Conservation (phyloP, 177 flowering plant genomes). For the Tripterygium wilfordii region DNA sequence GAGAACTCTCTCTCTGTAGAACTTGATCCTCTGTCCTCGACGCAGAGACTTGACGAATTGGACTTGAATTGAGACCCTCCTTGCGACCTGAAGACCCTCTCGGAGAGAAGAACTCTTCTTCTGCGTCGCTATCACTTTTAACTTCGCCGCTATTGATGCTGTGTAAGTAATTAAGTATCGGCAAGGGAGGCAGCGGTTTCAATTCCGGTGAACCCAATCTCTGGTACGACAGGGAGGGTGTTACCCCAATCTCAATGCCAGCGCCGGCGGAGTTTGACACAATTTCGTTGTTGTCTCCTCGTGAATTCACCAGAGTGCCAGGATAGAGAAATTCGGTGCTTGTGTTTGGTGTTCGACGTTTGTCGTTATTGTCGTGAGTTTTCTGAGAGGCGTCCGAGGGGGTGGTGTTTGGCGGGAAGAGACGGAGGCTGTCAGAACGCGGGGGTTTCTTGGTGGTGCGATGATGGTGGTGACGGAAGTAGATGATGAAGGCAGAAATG, state of each 20-base stretch:
- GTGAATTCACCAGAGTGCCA: conserved; percentile 36
- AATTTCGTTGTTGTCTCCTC: conserved; percentile 2
- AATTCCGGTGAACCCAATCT: conserved; percentile 56
- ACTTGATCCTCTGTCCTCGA: conserved; percentile 8
- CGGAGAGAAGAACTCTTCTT: conserved; percentile 47
- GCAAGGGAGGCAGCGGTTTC: conserved; percentile 49
- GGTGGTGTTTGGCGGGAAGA: conserved; percentile 37
- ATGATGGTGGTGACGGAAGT: conserved; percentile 19
- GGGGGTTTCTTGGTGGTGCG: conserved; percentile 19
- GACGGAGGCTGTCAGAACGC: conserved; percentile 37
- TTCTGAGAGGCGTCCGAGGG: conserved; percentile 23
- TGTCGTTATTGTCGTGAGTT: neutral
- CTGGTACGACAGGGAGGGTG: conserved; percentile 15
- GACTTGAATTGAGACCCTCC: conserved; percentile 3
- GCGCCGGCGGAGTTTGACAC: conserved; percentile 3
- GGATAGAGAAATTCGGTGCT: conserved; percentile 47
- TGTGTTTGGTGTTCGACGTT: conserved; percentile 17
- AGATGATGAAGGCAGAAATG: conserved; percentile 23
- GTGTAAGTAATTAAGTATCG: conserved; percentile 14
- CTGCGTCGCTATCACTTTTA: conserved; percentile 26
- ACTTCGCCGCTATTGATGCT: conserved; percentile 7
- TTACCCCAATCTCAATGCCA: conserved; percentile 7
- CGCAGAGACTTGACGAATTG: conserved; percentile 12
- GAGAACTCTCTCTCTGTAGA: conserved; percentile 7
- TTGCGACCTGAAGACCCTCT: conserved; percentile 32